Evolutionary conservation across 2,329 filamentous ascomycete species (phyloP).

Genomic region (Pestalotiopsis sp.): DNA sequence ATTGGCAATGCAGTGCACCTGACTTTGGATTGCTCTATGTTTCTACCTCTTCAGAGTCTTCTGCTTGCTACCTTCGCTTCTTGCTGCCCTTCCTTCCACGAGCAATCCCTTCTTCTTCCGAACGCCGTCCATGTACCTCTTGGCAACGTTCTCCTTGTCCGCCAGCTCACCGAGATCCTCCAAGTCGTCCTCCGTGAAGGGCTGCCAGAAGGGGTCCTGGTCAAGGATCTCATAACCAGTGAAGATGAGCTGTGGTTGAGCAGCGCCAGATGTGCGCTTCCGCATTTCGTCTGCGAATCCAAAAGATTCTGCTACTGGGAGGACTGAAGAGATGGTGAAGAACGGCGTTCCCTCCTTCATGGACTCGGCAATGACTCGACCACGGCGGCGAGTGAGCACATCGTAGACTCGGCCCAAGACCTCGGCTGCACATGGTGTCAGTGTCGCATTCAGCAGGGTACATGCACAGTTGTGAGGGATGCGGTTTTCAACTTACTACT

Average conservation of each 20-base stretch:
- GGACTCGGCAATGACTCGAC: constrained; percentile 84
- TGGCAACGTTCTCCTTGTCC: constrained; percentile 93
- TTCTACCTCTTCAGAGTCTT: constrained; percentile 65
- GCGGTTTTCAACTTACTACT: constrained; percentile 62
- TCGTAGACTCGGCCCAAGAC: constrained; percentile 95
- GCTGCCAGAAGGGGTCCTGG: constrained; percentile 97
- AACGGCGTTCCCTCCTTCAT: constrained; percentile 96
- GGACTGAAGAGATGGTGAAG: constrained; percentile 86
- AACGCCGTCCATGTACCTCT: constrained; percentile 92
- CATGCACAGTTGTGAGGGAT: not conserved
- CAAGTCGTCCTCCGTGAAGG: constrained; percentile 92
- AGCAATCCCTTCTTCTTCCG: constrained; percentile 84
- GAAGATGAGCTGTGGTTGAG: constrained; percentile 91
- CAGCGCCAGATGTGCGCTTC: constrained; percentile 87
- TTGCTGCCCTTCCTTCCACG: constrained; percentile 75
- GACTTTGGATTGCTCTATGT: not conserved
- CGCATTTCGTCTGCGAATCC: constrained; percentile 96
- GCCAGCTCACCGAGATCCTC: constrained; percentile 95
- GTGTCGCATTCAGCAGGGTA: constrained; percentile 14
- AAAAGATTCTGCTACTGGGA: constrained; percentile 94
- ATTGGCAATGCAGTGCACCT: not conserved
- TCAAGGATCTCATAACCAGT: constrained; percentile 90
- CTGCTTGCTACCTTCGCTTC: constrained; percentile 91
- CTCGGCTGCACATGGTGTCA: constrained; percentile 60
- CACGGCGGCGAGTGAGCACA: constrained; percentile 92